Base-by-base conservation (phyloP, 129 eudicot genomes). In the Lactuca saligna region DNA sequence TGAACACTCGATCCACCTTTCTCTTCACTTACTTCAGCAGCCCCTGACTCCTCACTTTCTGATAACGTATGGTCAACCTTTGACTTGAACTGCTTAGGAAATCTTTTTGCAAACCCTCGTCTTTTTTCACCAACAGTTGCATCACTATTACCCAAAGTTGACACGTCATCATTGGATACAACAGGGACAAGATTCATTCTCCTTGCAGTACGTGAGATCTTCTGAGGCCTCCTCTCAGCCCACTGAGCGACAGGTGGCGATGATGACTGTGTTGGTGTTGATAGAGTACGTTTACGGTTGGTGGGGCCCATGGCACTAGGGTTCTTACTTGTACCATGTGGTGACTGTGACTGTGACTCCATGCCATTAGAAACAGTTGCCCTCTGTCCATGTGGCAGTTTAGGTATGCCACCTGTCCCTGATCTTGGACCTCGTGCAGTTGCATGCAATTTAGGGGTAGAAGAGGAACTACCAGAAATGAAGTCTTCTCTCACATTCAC, bases 181-280 rank as follows among this genome's bases (percentile, higher is more conserved):
- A 81, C 79, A 32, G 97, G 97, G 57, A 82, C 69, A 37, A 87
- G 83, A 56, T 84, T 86, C 41, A 88, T 90, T 63, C 93, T 72
- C 65, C 94, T 84, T 46, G 97, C 97, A 32, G 97, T 73, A 41
- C 94, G 86, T 70, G 94, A 87, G 39, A 87, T 90, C 80, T 90
- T 90, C 35, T 90, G 95, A 48, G 91, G 95, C 75, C 95, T 84
- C 38, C 87, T 87, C 33, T 86, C 85, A 29, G 81, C 86, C 97
- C 97, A 90, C 39, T 82, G 92, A 17, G 87, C 79, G 66, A 90
- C 97, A 64, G 97, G 95, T 31, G 95, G 95, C 38, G 97, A 90
- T 51, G 94, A 78, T 61, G 97, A 82, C 63, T 88, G 84, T 41
- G 87, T 69, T 50, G 94, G 76, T 66, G 29, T 25, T 25, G 86